phyloP scores from a whole-genome alignment of 352 stramenopile species.

The Thalassiosira hispida region DNA sequence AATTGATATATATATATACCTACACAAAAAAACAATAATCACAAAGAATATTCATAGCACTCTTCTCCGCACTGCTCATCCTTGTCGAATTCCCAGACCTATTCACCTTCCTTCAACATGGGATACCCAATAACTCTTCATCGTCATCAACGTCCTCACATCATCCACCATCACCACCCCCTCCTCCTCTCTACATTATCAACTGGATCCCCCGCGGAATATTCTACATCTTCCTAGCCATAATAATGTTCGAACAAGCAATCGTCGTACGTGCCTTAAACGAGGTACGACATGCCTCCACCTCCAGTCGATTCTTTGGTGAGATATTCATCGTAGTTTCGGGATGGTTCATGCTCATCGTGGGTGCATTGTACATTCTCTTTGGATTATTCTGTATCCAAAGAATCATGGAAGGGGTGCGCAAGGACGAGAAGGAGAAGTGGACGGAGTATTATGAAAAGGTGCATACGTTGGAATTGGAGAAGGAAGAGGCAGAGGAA shows the following conservation, averaged over 20 bases:
- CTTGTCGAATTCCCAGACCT: slow-evolving; percentile 63
- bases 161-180: neutral
- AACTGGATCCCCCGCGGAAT: slow-evolving; percentile 70
- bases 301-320: slow-evolving; percentile 60
- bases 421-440: slow-evolving; percentile 44
- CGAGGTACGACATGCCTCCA: slow-evolving; percentile 32
- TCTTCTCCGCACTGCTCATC: slow-evolving; percentile 68
- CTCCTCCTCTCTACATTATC: slow-evolving; percentile 29
- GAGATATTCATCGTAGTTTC: slow-evolving; percentile 70
- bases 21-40: neutral
- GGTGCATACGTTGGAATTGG: slow-evolving; percentile 50
- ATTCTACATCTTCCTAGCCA: slow-evolving; percentile 78
- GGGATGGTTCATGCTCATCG: slow-evolving; percentile 56
- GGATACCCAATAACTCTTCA: neutral
- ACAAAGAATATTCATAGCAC: slow-evolving; percentile 68
- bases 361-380: slow-evolving; percentile 68
- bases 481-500: slow-evolving; percentile 35
- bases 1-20: neutral
- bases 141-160: neutral
- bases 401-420: slow-evolving; percentile 59
- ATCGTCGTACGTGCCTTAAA: slow-evolving; percentile 62
- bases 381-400: slow-evolving; percentile 77
- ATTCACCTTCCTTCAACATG: slow-evolving; percentile 52
- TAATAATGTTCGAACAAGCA: slow-evolving; percentile 69
- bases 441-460: slow-evolving; percentile 66